Conservation (phyloP, 768 basidiomycete species). For the Termitomyces titanicus region DNA sequence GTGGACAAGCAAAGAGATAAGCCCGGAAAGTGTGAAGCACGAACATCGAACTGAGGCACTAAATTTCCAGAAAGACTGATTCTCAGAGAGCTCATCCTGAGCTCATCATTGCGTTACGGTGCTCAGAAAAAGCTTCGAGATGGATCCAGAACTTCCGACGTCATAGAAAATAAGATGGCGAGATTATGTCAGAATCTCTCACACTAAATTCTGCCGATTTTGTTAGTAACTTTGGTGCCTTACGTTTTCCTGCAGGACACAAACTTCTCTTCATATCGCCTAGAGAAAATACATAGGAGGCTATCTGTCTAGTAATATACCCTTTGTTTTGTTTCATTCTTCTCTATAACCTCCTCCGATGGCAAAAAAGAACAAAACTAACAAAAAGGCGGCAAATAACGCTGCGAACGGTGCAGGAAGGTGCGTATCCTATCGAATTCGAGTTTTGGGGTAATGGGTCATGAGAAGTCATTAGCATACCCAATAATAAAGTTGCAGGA, state of each 20-base stretch:
- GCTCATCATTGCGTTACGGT: too few relatives aligned
- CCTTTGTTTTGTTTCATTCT: conserved; percentile 1
- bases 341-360: conserved; percentile 1
- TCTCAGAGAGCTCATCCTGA: too few relatives aligned
- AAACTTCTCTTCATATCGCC: background rate
- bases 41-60: too few relatives aligned
- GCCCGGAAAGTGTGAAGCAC: too few relatives aligned
- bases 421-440: conserved; percentile 2
- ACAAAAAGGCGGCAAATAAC: conserved; percentile 16
- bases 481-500: conserved; percentile 6
- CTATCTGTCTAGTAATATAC: conserved; percentile 5
- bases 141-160: background rate
- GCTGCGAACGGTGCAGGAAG: conserved; percentile 7
- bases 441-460: background rate
- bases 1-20: too few relatives aligned
- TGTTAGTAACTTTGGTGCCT: too few relatives aligned
- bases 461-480: background rate
- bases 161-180: too few relatives aligned
- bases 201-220: background rate
- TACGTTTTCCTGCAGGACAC: background rate
- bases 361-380: conserved; percentile 19
- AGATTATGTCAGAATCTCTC: background rate
- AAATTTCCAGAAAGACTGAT: too few relatives aligned
- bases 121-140: background rate
- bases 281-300: background rate